These are phyloP conservation scores for Phytophthora ohioensis DNA, from an alignment of 352 stramenopile genomes.

Conservation along the genomic window DNA sequence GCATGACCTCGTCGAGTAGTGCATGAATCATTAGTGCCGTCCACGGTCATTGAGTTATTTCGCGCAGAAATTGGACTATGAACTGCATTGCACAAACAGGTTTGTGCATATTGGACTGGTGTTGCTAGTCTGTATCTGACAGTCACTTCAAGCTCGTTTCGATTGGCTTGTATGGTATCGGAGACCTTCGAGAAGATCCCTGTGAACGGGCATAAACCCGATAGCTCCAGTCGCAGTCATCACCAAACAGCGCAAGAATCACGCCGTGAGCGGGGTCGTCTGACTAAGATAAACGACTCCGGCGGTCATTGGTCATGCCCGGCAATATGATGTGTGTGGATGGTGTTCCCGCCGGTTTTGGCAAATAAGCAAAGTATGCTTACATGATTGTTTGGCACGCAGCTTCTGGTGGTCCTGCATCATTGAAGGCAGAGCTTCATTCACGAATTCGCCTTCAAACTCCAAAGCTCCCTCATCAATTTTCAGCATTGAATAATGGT, in stretches of 20 bases:
- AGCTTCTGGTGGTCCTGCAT: conserved; percentile 26
- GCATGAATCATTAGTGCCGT: background rate
- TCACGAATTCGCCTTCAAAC: conserved; percentile 19
- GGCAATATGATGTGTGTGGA: too few species aligned
- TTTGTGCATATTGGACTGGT: conserved; percentile 4
- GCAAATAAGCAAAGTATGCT: too few species aligned
- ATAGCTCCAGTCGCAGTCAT: conserved; percentile 6
- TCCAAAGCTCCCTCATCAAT: background rate
- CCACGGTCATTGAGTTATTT: conserved; percentile 22
- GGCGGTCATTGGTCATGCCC: too few species aligned
- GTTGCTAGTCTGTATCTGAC: conserved; percentile 8
- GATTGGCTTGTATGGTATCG: conserved; percentile 21
- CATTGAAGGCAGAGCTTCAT: conserved; percentile 16
- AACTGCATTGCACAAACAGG: conserved; percentile 3
- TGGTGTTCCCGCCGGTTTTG: too few species aligned
- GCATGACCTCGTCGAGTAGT: conserved; percentile 6
- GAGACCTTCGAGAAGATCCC: conserved; percentile 18
- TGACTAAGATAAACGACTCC: background rate
- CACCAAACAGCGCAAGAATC: background rate
- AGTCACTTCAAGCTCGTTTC: conserved; percentile 16
- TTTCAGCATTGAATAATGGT: conserved; percentile 8
- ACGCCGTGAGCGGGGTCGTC: conserved; percentile 1
- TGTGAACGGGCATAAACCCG: conserved; percentile 18
- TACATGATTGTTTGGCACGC: background rate
- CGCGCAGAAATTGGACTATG: conserved; percentile 21